Base-by-base conservation (phyloP, 2,329 filamentous ascomycete species). In the Xylaria sp. region DNA sequence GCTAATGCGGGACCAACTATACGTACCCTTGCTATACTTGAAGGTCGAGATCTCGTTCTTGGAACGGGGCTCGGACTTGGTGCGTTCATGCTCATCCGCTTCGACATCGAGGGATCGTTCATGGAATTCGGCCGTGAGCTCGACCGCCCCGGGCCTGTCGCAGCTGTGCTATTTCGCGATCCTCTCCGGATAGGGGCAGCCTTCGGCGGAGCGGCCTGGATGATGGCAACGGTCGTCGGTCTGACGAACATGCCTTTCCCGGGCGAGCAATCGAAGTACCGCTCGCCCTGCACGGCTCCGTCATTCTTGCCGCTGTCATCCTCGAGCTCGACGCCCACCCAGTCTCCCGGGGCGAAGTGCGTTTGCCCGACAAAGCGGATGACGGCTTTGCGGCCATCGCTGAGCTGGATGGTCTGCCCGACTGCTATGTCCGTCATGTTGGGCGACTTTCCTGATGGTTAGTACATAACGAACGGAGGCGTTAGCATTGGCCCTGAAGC, bases 291-390 rank as follows among this genome's bases (percentile, higher is more conserved):
- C 43, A 97, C 91, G 50, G 89, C 88, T 61, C 93, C 93, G 79
- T 97, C 91, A 66, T 97, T 97, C 78, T 97, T 97, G 26, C 94
- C 93, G 18, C 82, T 84, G 48, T 87, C 79, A 43, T 91, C 88
- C 48, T 91, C 86, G 52, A 97, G 83, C 76, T 96, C 92, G 55
- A 97, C 84, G 60, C 93, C 93, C 54, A 97, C 80, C 91, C 92
- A 97, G 57, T 90, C 86, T 59, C 92, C 93, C 5, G 81, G 77
- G 53, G 91, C 86, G 74, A 97, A 96, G 64, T 83, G 78, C 37
- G 93, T 91, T 50, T 82, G 77, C 66, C 94, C 94, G 56, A 91
- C 78, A 73, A 90, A 99, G 65, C 90, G 90, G 61, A 99, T 83
- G 56, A 83, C 83, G 63, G 84, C 94, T 64, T 83, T 83, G 64